A percentile compares a stretch with the other conserved stretches of the same genome.
Conservation (phyloP, 495 filamentous ascomycete species). For the Podospora australis region DNA sequence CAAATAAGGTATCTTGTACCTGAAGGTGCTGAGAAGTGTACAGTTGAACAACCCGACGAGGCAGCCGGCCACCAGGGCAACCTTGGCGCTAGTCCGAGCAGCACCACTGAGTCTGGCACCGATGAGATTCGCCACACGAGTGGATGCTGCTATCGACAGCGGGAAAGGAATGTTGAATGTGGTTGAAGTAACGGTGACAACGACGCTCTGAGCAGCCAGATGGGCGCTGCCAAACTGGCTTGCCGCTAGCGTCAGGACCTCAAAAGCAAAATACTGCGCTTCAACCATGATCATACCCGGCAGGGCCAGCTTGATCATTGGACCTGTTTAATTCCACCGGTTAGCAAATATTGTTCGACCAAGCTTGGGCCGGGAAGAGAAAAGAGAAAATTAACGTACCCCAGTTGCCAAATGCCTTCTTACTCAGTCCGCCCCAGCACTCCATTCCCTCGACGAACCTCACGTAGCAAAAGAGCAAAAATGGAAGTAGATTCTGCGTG, state of each 20-base stretch:
- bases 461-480: constrained; percentile 69
- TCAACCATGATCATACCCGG: constrained; percentile 82
- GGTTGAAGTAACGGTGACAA: constrained; percentile 42
- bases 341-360: not conserved
- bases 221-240: constrained; percentile 59
- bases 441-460: constrained; percentile 67
- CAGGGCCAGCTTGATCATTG: constrained; percentile 72
- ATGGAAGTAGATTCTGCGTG: constrained; percentile 70
- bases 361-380: not conserved
- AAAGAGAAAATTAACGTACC: no score
- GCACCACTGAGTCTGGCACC: constrained; percentile 57
- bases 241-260: constrained; percentile 61
- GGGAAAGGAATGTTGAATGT: constrained; percentile 52
- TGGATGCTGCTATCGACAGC: constrained; percentile 48
- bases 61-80: constrained; percentile 28
- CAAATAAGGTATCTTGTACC: constrained; percentile 58
- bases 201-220: constrained; percentile 51
- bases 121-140: constrained; percentile 51
- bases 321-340: constrained; percentile 21
- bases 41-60: constrained; percentile 69
- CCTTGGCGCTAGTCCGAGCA: constrained; percentile 56
- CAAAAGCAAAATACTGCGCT: constrained; percentile 73
- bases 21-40: constrained; percentile 45
- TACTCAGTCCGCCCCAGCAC: constrained; percentile 81
- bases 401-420: constrained; percentile 70